Evolutionary conservation across 495 filamentous ascomycete species (phyloP), one percentile per base, ranked within the genome.

Genomic region (Oleoguttula mirabilis): DNA sequence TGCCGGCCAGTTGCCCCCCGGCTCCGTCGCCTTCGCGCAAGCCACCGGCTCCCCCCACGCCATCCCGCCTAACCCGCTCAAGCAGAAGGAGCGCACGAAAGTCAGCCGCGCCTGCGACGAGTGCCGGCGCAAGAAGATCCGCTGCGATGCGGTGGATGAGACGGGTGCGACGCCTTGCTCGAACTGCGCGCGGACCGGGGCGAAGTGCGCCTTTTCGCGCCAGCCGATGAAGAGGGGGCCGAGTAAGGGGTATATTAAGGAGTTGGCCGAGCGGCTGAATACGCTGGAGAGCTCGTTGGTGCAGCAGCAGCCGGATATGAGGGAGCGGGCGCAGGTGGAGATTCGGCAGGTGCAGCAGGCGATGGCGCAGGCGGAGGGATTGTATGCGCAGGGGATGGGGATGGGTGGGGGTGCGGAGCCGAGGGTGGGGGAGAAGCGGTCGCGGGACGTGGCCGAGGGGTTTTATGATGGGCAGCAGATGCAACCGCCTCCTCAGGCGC

Each of bases 161-260:
- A 73, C 73, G 10, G 77, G 77, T 16, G 77, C 82, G 10, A 77
- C 82, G 51, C 79, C 80, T 11, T 96, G 88, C 55, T 81, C 83
- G 2, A 90, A 84, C 54, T 96, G 88, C 59, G 78, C 78, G 38
- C 74, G 88, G 28, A 77, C 86, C 4, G 72, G 74, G 3, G 75
- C 78, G 10, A 71, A 71, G 10, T 96, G 88, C 59, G 78, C 84
- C 7, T 96, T 94, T 55, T 93, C 84, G 64, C 74, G 88, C 47
- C 82, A 92, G 30, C 88, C 88, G 1, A 85, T 92, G 75, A 96
- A 96, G 61, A 76, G 88, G 42, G 88, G 88, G 4, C 88, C 88
- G 4, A 93, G 84, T 54, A 96, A 96, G 76, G 88, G 88, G 77
- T 96, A 96, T 54, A 96, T 96, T 57, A 95, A 95, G 58, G 88